A percentile compares a stretch with the other conserved stretches of the same genome.
Conservation (phyloP, 371 early-diverging fungal species). For the Mortierella sp. region DNA sequence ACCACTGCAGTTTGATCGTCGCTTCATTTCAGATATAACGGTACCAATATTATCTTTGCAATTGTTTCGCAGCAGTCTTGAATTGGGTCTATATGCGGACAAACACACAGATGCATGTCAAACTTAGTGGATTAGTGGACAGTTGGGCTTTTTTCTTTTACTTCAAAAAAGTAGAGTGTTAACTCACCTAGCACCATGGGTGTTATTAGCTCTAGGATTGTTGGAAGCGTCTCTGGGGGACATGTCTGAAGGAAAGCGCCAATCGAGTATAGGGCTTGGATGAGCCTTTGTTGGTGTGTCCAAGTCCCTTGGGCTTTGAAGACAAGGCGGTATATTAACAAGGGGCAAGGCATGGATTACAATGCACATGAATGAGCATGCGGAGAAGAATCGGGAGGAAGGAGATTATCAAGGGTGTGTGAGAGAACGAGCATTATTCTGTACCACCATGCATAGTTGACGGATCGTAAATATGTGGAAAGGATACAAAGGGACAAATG, state of each 20-base stretch:
- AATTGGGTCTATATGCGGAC: slow-evolving; percentile 31
- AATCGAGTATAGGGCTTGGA: slow-evolving; percentile 49
- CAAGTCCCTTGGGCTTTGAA: slow-evolving; percentile 30
- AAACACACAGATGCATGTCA: background rate
- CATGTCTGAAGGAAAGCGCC: slow-evolving; percentile 42
- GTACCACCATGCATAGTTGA: slow-evolving; percentile 8
- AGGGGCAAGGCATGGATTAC: background rate
- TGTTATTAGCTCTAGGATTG: slow-evolving; percentile 22
- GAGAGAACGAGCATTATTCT: background rate
- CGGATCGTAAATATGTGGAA: background rate
- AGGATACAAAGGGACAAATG: slow-evolving; percentile 1
- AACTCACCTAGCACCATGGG: slow-evolving; percentile 50
- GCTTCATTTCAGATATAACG: background rate
- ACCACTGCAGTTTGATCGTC: background rate
- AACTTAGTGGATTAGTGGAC: background rate
- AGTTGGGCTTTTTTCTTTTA: no score
- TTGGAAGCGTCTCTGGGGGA: slow-evolving; percentile 26
- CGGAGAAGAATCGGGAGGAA: background rate
- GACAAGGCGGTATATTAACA: background rate
- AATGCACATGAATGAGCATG: background rate
- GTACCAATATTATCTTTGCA: slow-evolving; percentile 43
- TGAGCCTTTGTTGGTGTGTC: slow-evolving; percentile 55
- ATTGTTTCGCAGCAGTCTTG: slow-evolving; percentile 41
- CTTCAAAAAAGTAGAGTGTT: background rate
- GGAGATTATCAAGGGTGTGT: background rate